Percentiles rank a stretch among this genome's conserved stretches.
phyloP scores from a whole-genome alignment of 345 rosid species.

The Laguncularia racemosa region DNA sequence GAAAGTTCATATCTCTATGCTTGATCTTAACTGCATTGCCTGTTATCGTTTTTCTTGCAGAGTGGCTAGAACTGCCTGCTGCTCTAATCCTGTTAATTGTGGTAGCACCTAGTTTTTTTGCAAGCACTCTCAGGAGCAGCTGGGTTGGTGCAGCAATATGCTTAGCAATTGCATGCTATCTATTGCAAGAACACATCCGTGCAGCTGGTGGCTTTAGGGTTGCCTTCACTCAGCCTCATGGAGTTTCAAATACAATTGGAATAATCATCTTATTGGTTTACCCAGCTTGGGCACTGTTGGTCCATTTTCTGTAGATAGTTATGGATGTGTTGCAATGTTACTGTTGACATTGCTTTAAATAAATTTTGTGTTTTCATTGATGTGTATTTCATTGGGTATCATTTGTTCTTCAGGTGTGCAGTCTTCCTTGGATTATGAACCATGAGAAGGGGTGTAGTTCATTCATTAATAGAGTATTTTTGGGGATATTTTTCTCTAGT shows the following conservation, averaged over 20 bases:
- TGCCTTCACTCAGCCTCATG: slow-evolving; percentile 59
- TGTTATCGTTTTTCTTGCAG: slow-evolving; percentile 21
- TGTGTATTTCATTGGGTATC: too few species aligned
- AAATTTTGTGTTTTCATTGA: too few species aligned
- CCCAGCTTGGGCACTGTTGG: slow-evolving; percentile 70
- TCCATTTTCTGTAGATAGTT: slow-evolving; percentile 36
- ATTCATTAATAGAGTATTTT: too few species aligned
- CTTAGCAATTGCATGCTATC: slow-evolving; percentile 76
- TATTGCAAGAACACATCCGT: slow-evolving; percentile 87
- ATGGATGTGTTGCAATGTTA: neutral
- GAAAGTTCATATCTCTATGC: neutral
- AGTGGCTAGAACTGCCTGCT: slow-evolving; percentile 77
- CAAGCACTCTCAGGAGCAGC: slow-evolving; percentile 51
- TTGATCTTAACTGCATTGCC: neutral
- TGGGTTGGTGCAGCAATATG: slow-evolving; percentile 60
- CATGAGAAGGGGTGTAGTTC: too few species aligned
- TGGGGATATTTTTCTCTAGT: too few species aligned
- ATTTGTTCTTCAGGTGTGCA: too few species aligned
- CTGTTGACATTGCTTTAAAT: neutral
- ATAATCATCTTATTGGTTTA: slow-evolving; percentile 69
- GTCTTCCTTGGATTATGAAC: too few species aligned
- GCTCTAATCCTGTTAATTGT: slow-evolving; percentile 67
- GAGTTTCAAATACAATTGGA: slow-evolving; percentile 79
- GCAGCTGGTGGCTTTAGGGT: slow-evolving; percentile 97
- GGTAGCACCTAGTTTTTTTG: slow-evolving; percentile 64